Percentiles rank a stretch among this genome's conserved stretches.
phyloP scores from a whole-genome alignment of 805 yeast species.

The Wickerhamiella occidentalis region DNA sequence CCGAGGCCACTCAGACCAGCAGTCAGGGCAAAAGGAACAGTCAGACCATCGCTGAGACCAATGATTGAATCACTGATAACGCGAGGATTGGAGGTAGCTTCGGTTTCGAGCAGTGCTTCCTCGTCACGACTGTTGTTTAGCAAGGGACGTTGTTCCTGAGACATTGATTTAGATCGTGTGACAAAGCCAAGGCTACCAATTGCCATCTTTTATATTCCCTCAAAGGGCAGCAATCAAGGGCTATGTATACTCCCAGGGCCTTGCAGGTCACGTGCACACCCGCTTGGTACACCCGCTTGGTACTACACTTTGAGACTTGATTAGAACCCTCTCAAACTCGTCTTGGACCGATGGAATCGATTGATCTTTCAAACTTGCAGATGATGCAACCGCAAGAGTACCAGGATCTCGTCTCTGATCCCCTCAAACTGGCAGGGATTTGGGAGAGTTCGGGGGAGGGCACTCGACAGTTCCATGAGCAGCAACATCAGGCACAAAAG shows the following conservation, averaged over 20 bases:
- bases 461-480: conserved; percentile 20
- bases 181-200: neutral
- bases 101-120: neutral
- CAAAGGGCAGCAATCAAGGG: neutral
- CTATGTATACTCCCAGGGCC: neutral
- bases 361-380: neutral
- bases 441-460: conserved; percentile 22
- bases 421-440: conserved; percentile 4
- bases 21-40: conserved; percentile 94
- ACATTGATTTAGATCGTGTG: conserved; percentile 3
- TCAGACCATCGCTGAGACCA: conserved; percentile 87
- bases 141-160: conserved; percentile 5
- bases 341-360: neutral
- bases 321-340: too few relatives aligned
- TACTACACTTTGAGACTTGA: neutral
- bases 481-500: conserved; percentile 22
- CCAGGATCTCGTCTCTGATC: neutral
- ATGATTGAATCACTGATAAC: conserved; percentile 87
- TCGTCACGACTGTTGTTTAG: conserved; percentile 4
- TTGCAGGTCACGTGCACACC: neutral
- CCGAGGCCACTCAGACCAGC: conserved; percentile 91
- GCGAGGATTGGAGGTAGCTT: conserved; percentile 41
- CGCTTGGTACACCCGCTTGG: neutral
- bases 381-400: neutral
- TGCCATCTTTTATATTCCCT: neutral